Evolutionary conservation across 1,139 yeast genomes (phyloP).

Genomic region (Kurtzmaniella quercitrusa): DNA sequence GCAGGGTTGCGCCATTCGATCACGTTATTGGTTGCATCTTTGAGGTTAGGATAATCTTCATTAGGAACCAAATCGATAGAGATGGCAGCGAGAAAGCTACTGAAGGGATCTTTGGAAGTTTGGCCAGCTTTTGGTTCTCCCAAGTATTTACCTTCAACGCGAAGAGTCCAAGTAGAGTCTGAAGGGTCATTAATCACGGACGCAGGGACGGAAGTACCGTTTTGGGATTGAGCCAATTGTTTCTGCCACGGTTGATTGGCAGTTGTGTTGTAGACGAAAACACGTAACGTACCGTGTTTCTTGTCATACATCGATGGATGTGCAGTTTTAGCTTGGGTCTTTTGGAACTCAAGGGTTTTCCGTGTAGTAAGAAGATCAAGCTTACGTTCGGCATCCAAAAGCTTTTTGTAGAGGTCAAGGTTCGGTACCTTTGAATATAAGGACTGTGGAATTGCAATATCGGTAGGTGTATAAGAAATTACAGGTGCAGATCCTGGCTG

Average conservation of each 20-base stretch:
- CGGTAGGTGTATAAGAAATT: slow-evolving; percentile 62
- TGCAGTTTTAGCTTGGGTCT: slow-evolving; percentile 49
- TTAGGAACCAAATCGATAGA: slow-evolving; percentile 67
- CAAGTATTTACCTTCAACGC: slow-evolving; percentile 81
- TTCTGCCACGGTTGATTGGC: slow-evolving; percentile 93
- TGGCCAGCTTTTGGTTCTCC: slow-evolving; percentile 28
- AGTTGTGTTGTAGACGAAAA: slow-evolving; percentile 77
- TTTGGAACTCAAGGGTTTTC: slow-evolving; percentile 83
- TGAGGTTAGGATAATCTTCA: slow-evolving; percentile 36
- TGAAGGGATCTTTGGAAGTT: slow-evolving; percentile 35
- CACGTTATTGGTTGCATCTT: slow-evolving; percentile 29
- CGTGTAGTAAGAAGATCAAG: slow-evolving; percentile 79
- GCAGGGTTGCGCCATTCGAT: slow-evolving; percentile 42
- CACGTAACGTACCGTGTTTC: slow-evolving; percentile 59
- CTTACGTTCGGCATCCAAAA: slow-evolving; percentile 74
- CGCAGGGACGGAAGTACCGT: slow-evolving; percentile 18
- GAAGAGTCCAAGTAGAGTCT: slow-evolving; percentile 74
- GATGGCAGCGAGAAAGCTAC: slow-evolving; percentile 77
- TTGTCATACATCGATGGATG: slow-evolving; percentile 42
- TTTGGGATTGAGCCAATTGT: slow-evolving; percentile 26
- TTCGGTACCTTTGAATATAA: slow-evolving; percentile 69
- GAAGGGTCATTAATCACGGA: slow-evolving; percentile 13
- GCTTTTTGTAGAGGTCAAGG: slow-evolving; percentile 61
- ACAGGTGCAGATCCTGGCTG: slow-evolving; percentile 38
- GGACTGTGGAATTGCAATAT: slow-evolving; percentile 58